These are phyloP conservation scores for Porcisia deanei DNA, from an alignment of 208 protist species.

Conservation along the genomic window DNA sequence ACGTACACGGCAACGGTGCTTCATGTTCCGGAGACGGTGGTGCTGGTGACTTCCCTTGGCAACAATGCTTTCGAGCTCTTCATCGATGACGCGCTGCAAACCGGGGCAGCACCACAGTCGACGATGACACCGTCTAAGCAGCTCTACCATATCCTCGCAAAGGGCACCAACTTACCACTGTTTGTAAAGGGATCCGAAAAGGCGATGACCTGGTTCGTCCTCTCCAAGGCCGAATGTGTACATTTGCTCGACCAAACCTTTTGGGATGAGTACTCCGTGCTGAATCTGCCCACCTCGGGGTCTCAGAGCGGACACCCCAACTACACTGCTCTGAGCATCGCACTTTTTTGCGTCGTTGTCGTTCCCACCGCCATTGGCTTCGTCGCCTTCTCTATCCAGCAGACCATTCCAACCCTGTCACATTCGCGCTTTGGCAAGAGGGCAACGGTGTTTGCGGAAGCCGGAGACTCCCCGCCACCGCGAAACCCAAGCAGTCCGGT, in stretches of 20 bases:
- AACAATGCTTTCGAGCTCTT: constrained; percentile 25
- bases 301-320: background rate
- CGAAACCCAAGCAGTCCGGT: constrained; percentile 34
- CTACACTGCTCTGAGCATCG: constrained; percentile 37
- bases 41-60: constrained; percentile 29
- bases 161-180: constrained; percentile 35
- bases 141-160: constrained; percentile 29
- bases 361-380: constrained; percentile 55
- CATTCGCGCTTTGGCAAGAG: constrained; percentile 33
- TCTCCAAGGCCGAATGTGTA: constrained; percentile 46
- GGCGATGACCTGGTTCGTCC: constrained; percentile 38
- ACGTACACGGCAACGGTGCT: constrained; percentile 16
- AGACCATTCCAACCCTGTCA: constrained; percentile 49
- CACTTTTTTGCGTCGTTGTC: constrained; percentile 59
- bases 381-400: constrained; percentile 77
- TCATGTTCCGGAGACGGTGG: constrained; percentile 18
- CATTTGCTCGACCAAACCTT: constrained; percentile 37
- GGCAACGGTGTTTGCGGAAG: constrained; percentile 28
- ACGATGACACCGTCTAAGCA: constrained; percentile 28
- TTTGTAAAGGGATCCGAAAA: constrained; percentile 28
- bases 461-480: constrained; percentile 57
- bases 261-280: constrained; percentile 25
- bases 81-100: constrained; percentile 32
- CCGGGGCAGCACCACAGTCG: constrained; percentile 31
- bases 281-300: constrained; percentile 21